phyloP scores from a whole-genome alignment of 2,329 filamentous ascomycete genomes.

The Penicillium sp. region DNA sequence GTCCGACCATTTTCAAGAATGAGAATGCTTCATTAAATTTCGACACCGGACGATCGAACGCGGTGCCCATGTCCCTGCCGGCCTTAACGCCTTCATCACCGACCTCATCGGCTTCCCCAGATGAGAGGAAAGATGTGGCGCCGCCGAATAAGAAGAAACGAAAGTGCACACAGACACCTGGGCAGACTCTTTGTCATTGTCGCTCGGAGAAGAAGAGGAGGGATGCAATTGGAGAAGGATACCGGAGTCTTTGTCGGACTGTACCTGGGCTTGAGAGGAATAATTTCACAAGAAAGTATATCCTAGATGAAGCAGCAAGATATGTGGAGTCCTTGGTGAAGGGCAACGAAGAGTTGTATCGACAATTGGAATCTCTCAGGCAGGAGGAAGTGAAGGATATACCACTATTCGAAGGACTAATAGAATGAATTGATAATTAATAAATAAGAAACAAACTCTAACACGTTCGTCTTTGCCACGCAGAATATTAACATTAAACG shows the following conservation, averaged over 20 bases:
- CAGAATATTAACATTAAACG: background rate
- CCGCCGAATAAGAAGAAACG: constrained; percentile 18
- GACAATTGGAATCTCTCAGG: constrained; percentile 7
- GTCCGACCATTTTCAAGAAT: background rate
- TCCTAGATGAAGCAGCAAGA: constrained; percentile 15
- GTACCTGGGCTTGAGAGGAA: constrained; percentile 17
- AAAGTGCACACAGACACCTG: constrained; percentile 21
- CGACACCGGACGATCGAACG: background rate
- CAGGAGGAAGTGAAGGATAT: constrained; percentile 3
- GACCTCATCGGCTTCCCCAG: background rate
- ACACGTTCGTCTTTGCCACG: background rate
- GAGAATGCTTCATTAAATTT: background rate
- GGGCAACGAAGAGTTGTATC: constrained; percentile 12
- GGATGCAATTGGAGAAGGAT: constrained; percentile 16
- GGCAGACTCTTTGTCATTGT: constrained; percentile 22
- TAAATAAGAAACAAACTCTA: background rate
- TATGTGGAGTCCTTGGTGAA: constrained; percentile 10
- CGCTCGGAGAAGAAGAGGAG: constrained; percentile 22
- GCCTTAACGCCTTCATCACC: background rate
- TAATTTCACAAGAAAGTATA: constrained; percentile 21
- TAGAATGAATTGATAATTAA: background rate
- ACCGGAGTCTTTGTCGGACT: constrained; percentile 14
- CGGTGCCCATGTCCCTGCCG: background rate
- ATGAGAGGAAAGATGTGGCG: background rate
- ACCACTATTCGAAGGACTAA: background rate